These are phyloP conservation scores for Colletotrichum orbiculare DNA, from an alignment of 2,329 filamentous ascomycete species.

Conservation along the genomic window DNA sequence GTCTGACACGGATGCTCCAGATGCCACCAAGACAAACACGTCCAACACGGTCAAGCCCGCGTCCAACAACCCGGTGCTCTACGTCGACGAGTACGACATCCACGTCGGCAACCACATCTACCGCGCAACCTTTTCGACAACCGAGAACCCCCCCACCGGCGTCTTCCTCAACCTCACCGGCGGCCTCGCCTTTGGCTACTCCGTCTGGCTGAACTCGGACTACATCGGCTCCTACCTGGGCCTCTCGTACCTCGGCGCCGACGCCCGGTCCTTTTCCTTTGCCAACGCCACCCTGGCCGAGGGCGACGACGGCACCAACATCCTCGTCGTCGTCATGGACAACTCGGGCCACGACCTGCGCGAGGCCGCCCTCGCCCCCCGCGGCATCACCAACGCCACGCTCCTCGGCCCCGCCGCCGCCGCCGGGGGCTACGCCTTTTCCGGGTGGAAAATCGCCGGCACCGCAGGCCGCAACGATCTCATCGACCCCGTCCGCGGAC, in stretches of 20 bases:
- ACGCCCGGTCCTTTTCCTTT: conserved; percentile 60
- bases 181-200: conserved; percentile 67
- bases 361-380: conserved; percentile 56
- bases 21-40: conserved; percentile 61
- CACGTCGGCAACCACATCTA: conserved; percentile 66
- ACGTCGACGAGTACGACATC: conserved; percentile 67
- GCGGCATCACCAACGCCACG: conserved; percentile 64
- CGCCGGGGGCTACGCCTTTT: conserved; percentile 51
- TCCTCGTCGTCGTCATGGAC: conserved; percentile 68
- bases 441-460: conserved; percentile 68
- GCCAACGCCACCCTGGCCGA: conserved; percentile 56
- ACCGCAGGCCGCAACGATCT: conserved; percentile 62
- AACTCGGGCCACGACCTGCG: conserved; percentile 70
- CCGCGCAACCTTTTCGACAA: conserved; percentile 60
- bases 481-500: conserved; percentile 66
- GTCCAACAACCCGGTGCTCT: conserved; percentile 64
- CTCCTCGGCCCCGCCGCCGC: conserved; percentile 51
- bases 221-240: conserved; percentile 68
- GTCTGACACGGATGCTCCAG: conserved; percentile 34
- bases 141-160: conserved; percentile 49
- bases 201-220: conserved; percentile 66
- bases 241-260: conserved; percentile 50
- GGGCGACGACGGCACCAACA: conserved; percentile 50
- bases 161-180: conserved; percentile 64
- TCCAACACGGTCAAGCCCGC: conserved; percentile 59